Evolutionary conservation across 148 eudicot genomes (phyloP), one percentile per base, ranked within the genome.

Genomic region (Camellia japonica): DNA sequence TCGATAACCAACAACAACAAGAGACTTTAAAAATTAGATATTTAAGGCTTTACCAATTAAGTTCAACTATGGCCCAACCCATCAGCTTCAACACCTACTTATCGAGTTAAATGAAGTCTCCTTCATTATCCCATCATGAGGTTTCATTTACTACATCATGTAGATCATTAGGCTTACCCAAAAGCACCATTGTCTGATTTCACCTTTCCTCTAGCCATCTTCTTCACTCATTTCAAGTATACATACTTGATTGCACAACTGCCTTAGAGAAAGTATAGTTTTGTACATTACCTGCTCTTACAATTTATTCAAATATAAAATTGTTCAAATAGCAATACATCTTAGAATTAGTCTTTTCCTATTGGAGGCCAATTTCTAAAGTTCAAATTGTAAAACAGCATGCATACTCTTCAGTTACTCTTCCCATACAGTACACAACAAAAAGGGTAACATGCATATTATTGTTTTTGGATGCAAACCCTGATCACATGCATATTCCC

Each of bases 401-500:
- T 16, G 72, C 2, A 10, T 56, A 18, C 3, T 18, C 73, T 18
- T 19, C 49, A 70, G 73, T 47, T 47, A n/a, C 73, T 70, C 56
- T 47, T 47, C 73, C 73, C 54, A 47, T 70, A 47, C n/a, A 20
- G 7, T n/a, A 51, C 14, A n/a, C 14, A 69, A 69, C 20, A 70
- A 11, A 47, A 46, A 70, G 3, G 73, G 73, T n/a, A 70, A 47
- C 73, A 70, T 46, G 73, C 19, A 70, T 19, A 10, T 70, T 70
- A 8, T n/a, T 20, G 7, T 10, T 3, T 23, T 52, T 11, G 43
- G 52, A 61, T 43, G 79, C 15, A 76, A 46, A 20, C 58, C 6
- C 56, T 63, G 30, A 47, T 62, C n/a, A 19, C 42, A 63, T 63
- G 38, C 68, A 62, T 69, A 44, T 70, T 70, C 73, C 75, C 13